Conservation (phyloP, 2,329 filamentous ascomycete genomes). For the Pseudopithomyces chartarum region DNA sequence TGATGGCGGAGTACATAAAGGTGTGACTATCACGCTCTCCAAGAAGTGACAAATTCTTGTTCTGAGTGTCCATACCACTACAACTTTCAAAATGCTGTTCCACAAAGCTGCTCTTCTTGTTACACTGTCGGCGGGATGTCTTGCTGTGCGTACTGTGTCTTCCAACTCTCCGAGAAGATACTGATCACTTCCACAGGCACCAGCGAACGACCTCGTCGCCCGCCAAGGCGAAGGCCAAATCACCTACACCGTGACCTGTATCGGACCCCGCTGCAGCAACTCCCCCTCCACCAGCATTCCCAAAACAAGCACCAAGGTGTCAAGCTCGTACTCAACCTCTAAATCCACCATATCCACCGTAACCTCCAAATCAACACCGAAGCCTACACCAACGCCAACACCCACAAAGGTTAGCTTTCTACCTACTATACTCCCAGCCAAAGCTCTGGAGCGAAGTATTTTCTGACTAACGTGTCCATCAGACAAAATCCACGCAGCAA, state of each 20-base stretch:
- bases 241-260: conserved; percentile 35
- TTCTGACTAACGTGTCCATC: not conserved
- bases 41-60: too few relatives aligned
- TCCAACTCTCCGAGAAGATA: not conserved
- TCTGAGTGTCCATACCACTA: too few relatives aligned
- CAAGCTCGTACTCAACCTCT: conserved; percentile 3
- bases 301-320: conserved; percentile 8
- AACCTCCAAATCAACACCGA: not conserved
- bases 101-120: conserved; percentile 17
- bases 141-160: conserved; percentile 23
- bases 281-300: conserved; percentile 15
- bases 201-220: conserved; percentile 24
- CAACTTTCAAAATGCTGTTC: conserved; percentile 24
- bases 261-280: conserved; percentile 22
- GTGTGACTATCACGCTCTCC: too few relatives aligned
- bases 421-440: too few relatives aligned
- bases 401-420: conserved; percentile 15
- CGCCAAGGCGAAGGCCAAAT: conserved; percentile 23
- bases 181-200: conserved; percentile 17
- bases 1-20: too few relatives aligned
- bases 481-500: conserved; percentile 11
- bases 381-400: not conserved
- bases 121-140: conserved; percentile 17
- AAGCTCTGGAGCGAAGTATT: too few relatives aligned
- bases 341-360: conserved; percentile 3